Percentiles rank a stretch among this genome's conserved stretches.
Conservation (phyloP, 495 filamentous ascomycete species). For the Neurospora sublineolata region DNA sequence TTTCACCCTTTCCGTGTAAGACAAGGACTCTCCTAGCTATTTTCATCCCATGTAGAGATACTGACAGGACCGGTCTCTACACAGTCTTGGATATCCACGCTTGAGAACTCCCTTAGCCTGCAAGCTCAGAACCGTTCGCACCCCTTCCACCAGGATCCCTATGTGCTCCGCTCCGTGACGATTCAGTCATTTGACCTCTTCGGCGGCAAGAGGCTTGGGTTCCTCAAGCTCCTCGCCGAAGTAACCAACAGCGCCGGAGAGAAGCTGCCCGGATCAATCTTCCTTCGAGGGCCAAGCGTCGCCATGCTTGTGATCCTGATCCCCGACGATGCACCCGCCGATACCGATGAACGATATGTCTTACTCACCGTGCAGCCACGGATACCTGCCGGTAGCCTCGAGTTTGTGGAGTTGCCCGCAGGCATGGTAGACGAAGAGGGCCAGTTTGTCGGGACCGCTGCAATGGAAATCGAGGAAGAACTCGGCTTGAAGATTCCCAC, state of each 20-base stretch:
- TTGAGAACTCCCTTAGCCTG: conserved; percentile 51
- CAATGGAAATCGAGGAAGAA: conserved; percentile 76
- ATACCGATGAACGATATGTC: conserved; percentile 48
- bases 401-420: conserved; percentile 71
- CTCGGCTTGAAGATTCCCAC: conserved; percentile 46
- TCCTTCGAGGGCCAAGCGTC: conserved; percentile 72
- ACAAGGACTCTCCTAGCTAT: not conserved
- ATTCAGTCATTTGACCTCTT: conserved; percentile 70
- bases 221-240: conserved; percentile 61
- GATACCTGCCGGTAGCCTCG: conserved; percentile 63
- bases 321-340: conserved; percentile 48
- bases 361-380: conserved; percentile 77
- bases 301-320: conserved; percentile 72
- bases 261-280: conserved; percentile 62
- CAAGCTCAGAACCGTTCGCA: conserved; percentile 48
- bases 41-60: not conserved
- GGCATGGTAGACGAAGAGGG: conserved; percentile 80
- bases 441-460: conserved; percentile 65
- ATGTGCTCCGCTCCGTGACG: conserved; percentile 55
- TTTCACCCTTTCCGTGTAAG: conserved; percentile 58
- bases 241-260: conserved; percentile 54
- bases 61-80: not conserved
- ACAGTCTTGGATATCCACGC: conserved; percentile 55
- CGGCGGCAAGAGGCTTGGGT: conserved; percentile 52
- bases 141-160: conserved; percentile 60